Base-by-base conservation (phyloP, 2,329 filamentous ascomycete genomes). In the Fusarium sp. region DNA sequence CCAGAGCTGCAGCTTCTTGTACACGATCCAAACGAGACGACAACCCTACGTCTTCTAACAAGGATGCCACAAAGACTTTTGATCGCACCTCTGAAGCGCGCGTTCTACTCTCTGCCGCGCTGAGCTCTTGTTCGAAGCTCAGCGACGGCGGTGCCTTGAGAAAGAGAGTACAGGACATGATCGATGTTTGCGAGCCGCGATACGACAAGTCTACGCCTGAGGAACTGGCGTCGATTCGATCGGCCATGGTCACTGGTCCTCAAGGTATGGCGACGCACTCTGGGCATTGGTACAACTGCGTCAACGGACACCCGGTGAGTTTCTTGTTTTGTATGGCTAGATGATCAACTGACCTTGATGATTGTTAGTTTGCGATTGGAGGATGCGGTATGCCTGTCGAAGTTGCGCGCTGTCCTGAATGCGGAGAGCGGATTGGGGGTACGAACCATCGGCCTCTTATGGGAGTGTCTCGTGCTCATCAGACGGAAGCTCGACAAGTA, bases 351-450 rank as follows among this genome's bases (percentile, higher is more conserved):
- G 9, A 10, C 29, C 4, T 31, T 3, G 9, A 9, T 31, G 27
- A 9, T 10, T 9, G n/a, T 14, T 13, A 32, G 31, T 88, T 90
- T 62, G 84, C 86, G 0, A 79, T 90, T n/a, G 86, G 86, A 2
- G 84, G 89, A 57, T 90, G 87, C 65, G 87, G 87, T 0, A 84
- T 86, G 80, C 85, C 87, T 0, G 88, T 89, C 84, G 61, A 91
- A 70, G 50, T 67, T 15, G 81, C 87, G 2, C 71, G 71, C 2
- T 92, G 89, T 63, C 87, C 88, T 0, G 82, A 90, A 60, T 92
- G 88, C 61, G 81, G 78, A 2, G 78, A 78, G 2, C 58, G 5
- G 1, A 62, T 65, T 13, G 61, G 61, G 2, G 62, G 60, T 4
- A 13, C 4, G 8, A 1, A 38, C 2, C 45, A 64, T n/a, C n/a